Evolutionary conservation across 345 rosid genomes (phyloP), one percentile per base, ranked within the genome.

Genomic region (Excoecaria cochinchinensis): DNA sequence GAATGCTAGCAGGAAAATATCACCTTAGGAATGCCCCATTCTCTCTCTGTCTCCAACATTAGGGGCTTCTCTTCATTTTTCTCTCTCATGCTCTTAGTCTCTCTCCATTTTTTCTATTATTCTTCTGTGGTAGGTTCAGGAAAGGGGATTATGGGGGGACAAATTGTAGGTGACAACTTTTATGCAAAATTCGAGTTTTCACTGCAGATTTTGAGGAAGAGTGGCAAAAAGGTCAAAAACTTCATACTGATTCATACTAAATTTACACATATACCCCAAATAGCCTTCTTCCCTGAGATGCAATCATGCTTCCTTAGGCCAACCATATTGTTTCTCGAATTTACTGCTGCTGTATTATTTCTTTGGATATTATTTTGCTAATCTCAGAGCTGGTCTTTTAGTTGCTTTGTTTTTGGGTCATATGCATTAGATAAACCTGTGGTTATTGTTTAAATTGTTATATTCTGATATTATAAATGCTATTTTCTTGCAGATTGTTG

Each of bases 401-500:
- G 19, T 24, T n/a, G 38, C 59, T 65, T 40, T 70, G 42, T 47
- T 48, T 64, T 25, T 13, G 71, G 21, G 61, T 36, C 24, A 69
- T 25, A 1, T 59, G 21, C 52, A 24, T 42, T 24, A 24, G 8
- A 19, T 3, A 53, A 50, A 50, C 59, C 39, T 74, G 44, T 51
- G 22, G 38, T 62, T 61, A 68, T 19, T 53, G 19, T 22, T 22
- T 40, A 36, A 42, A 39, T 17, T 68, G 36, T 70, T 42, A 58
- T 15, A 71, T 3, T 61, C 60, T 46, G 48, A 10, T 48, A 16
- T 38, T 57, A 21, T 72, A 67, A 67, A 15, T 52, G 46, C 65
- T 72, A 46, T 39, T 66, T 38, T n/a, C 75, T 75, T 80, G 82
- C 94, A 95, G 99, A 93, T 95, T 46, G 77, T 95, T 83, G 96